phyloP scores from a whole-genome alignment of 352 stramenopile species.

The Lagenidium sp. region DNA sequence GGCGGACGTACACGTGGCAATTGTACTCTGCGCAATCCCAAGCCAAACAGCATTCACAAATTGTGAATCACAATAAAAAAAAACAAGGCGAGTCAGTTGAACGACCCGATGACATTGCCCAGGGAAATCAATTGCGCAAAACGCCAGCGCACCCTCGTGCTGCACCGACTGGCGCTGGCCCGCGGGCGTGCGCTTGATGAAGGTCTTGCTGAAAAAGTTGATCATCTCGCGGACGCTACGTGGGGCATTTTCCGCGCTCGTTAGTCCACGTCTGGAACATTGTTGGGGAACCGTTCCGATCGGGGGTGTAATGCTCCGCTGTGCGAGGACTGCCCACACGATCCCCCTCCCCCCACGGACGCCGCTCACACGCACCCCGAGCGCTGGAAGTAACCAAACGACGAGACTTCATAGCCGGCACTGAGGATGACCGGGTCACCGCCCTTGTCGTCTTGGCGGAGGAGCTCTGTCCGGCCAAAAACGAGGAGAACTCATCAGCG shows the following conservation, averaged over 20 bases:
- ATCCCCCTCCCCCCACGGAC: too few species aligned
- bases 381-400: constrained; percentile 83
- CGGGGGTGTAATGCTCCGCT: too few species aligned
- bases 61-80: neutral
- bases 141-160: constrained; percentile 96
- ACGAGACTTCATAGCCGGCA: constrained; percentile 63
- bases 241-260: too few species aligned
- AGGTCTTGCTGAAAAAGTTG: constrained; percentile 99
- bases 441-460: constrained; percentile 51
- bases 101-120: neutral
- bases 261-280: too few species aligned
- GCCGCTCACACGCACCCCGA: constrained; percentile 35
- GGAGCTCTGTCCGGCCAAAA: constrained; percentile 40
- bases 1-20: constrained; percentile 97
- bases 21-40: constrained; percentile 85
- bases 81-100: neutral
- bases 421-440: constrained; percentile 62
- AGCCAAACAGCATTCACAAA: neutral
- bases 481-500: constrained; percentile 4
- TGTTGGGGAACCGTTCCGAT: too few species aligned
- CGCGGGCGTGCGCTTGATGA: constrained; percentile 95
- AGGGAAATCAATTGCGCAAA: too few species aligned
- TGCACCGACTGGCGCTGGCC: constrained; percentile 97
- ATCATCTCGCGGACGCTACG: constrained; percentile 96
- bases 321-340: too few species aligned